Evolutionary conservation across 2,329 filamentous ascomycete genomes (phyloP).

Genomic region (Geosmithia morbida): DNA sequence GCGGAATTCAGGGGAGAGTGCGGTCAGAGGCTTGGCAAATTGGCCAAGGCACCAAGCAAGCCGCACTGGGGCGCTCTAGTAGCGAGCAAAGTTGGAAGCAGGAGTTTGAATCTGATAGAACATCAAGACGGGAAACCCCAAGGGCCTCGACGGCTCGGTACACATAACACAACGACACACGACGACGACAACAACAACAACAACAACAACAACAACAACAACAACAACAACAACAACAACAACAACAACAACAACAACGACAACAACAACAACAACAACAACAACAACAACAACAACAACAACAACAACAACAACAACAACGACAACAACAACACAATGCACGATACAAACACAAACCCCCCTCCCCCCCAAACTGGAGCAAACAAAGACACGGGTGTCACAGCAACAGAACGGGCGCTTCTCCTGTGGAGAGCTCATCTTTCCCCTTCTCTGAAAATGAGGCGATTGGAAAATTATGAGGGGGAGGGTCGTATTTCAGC

Average conservation of each 20-base stretch:
- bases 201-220: not conserved
- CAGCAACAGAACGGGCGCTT: no score
- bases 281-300: no score
- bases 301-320: no score
- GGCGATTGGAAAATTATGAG: no score
- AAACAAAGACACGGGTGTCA: not conserved
- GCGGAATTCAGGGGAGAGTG: not conserved
- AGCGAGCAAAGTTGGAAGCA: not conserved
- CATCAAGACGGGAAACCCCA: not conserved
- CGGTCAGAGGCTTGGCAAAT: no score
- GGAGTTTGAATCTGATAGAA: not conserved
- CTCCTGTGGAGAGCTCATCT: no score
- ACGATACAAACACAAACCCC: not conserved
- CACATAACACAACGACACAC: constrained; percentile 1
- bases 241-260: no score
- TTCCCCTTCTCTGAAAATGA: no score
- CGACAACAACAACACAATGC: no score
- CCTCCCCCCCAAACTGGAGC: not conserved
- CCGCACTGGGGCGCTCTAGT: not conserved
- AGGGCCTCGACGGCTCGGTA: not conserved
- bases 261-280: no score
- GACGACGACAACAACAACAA: not conserved
- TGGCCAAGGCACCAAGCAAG: not conserved
- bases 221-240: no score
- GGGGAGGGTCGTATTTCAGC: no score